Conservation (phyloP, 495 filamentous ascomycete species). For the Aspergillus haitiensis region DNA sequence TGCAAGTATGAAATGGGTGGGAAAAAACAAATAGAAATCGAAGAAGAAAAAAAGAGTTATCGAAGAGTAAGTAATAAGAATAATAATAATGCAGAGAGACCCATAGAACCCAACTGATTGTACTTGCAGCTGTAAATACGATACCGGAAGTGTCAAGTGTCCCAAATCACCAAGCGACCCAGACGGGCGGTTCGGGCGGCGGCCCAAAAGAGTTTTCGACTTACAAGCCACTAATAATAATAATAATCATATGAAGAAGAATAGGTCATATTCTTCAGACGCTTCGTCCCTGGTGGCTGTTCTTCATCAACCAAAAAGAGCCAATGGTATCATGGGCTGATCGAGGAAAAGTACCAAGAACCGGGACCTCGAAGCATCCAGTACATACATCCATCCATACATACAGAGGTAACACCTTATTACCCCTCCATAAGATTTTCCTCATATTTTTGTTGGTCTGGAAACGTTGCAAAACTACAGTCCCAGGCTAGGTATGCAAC, state of each 20-base stretch:
- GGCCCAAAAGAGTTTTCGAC: background rate
- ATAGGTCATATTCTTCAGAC: background rate
- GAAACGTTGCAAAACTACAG: too few species aligned
- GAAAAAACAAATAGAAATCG: background rate
- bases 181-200: slow-evolving; percentile 26
- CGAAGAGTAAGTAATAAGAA: slow-evolving; percentile 4
- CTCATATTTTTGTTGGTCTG: too few species aligned
- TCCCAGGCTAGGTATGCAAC: too few species aligned
- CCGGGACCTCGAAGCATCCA: too few species aligned
- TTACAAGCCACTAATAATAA: background rate
- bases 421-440: too few species aligned
- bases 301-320: too few species aligned
- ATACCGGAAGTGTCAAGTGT: slow-evolving; percentile 18
- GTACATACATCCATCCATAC: too few species aligned
- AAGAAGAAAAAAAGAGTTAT: slow-evolving; percentile 9
- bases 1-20: background rate
- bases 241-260: background rate
- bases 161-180: slow-evolving; percentile 12
- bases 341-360: background rate
- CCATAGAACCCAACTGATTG: background rate
- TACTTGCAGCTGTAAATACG: slow-evolving; percentile 11
- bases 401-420: too few species aligned
- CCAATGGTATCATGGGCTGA: too few species aligned
- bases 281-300: background rate
- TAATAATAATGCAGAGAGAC: slow-evolving; percentile 14